Evolutionary conservation across 140 eudicot species (phyloP), one percentile per base, ranked within the genome.

Genomic region (Bidens hawaiensis): DNA sequence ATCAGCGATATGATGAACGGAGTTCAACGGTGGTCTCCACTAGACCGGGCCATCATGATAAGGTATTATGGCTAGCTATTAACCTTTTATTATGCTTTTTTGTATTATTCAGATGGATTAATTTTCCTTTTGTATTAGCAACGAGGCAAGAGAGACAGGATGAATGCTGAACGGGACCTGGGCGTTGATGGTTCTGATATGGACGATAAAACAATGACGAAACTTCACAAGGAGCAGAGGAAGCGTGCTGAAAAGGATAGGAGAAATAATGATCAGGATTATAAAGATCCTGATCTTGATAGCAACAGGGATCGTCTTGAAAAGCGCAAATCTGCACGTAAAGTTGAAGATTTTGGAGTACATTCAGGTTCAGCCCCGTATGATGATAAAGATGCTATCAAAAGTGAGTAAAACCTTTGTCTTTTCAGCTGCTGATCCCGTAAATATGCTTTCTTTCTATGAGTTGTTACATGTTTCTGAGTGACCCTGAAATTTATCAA

Each of bases 301-400:
- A 83, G 63, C 60, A 83, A 76, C 52, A 86, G 77, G 71, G 93
- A 86, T 58, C 90, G 83, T 55, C 69, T 62, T 63, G 94, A 82
- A 15, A 94, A 85, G 76, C 73, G 82, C 58, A 94, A 85, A 68
- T 75, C 90, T 74, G 78, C 94, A 34, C 85, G 97, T 4, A 94
- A 88, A 83, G 93, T 76, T 68, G 99, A 88, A 27, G 95, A 84
- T 62, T 88, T 85, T 74, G 95, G 86, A 61, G 86, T 83, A 8
- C 74, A 71, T 48, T 76, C 87, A 31, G 71, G 65, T 67, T 72
- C 75, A n/a, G 78, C 82, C 33, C 74, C 91, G 33, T 74, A 56
- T 71, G 94, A 88, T 41, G 97, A 94, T 49, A 85, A 88, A 74
- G 91, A 82, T 73, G 78, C 86, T 56, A 67, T 85, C 58, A 94